Evolutionary conservation across 768 basidiomycete species (phyloP), one percentile per base, ranked within the genome.

Genomic region (Cantharellus cinnabarinus): DNA sequence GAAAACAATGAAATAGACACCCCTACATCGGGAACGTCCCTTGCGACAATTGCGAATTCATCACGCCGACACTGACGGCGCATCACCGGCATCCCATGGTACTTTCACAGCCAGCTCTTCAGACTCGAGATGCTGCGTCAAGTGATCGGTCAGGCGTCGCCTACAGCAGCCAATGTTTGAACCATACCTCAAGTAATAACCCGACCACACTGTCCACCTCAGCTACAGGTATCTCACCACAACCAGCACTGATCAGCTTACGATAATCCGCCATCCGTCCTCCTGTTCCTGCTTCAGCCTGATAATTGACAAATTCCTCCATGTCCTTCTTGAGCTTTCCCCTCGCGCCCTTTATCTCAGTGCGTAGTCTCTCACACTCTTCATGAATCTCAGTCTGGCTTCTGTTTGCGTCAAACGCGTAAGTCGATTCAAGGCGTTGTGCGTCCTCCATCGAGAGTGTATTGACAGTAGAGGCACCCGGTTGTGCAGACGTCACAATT

Each of bases 201-300:
- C 79, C 80, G 61, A 95, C 74, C 3, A 91, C 82, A 61, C 79
- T 78, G 65, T 97, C 93, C 42, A 97, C 85, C 62, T 97, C 91
- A n/a, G 79, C 74, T 2, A 85, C 80, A 2, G 83, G 78, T 39
- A 91, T 77, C 0, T 88, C 85, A 34, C 89, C 89, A 71, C 89
- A 94, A 0, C 89, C 91, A 14, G 89, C 82, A 40, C 85, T 83
- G 65, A 99, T 91, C 57, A 99, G 70, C 62, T 83, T 75, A 64
- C 91, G 74, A 68, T 97, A 99, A 63, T 93, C 85, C 3, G 78
- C 75, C 81, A 98, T 93, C 62, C 82, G 76, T 44, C 86, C 88
- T 39, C 84, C 81, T 0, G 91, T 95, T 3, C 93, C 93, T 0
- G 86, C 82, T 70, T 93, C 89, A 20, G 88, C 84, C 68, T 91